Evolutionary conservation across 208 protist species (phyloP).

Genomic region (Borovskyia barvae): DNA sequence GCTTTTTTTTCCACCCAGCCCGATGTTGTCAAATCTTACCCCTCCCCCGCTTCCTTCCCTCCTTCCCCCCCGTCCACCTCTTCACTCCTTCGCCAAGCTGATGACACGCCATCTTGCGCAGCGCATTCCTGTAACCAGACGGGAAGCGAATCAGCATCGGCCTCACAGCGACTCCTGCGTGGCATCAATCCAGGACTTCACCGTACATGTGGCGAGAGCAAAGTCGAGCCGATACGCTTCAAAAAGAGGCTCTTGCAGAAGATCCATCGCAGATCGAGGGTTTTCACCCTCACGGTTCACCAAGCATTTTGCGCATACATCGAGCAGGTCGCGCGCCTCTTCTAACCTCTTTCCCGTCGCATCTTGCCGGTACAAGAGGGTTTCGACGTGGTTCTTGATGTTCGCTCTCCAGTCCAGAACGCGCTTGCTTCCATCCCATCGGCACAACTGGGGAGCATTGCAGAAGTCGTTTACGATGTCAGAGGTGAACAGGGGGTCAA

Average conservation of each 20-base stretch:
- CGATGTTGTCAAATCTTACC: neutral
- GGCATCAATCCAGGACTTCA: conserved; percentile 29
- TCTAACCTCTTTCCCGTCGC: conserved; percentile 8
- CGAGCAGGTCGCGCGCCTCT: conserved; percentile 36
- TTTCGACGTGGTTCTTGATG: conserved; percentile 52
- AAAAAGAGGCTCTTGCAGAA: conserved; percentile 56
- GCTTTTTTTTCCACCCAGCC: no score
- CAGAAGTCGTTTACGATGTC: conserved; percentile 80
- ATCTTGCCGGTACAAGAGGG: conserved; percentile 34
- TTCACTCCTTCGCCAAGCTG: no score
- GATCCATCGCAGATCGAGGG: conserved; percentile 28
- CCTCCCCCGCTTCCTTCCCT: neutral
- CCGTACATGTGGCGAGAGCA: conserved; percentile 19
- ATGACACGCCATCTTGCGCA: no score
- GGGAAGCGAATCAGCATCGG: no score
- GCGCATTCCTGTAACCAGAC: no score
- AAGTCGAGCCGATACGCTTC: conserved; percentile 22
- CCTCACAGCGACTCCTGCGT: no score
- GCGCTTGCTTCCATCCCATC: conserved; percentile 18
- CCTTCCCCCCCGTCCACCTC: neutral
- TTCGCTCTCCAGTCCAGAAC: conserved; percentile 80
- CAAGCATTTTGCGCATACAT: conserved; percentile 56
- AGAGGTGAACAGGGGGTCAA: conserved; percentile 70
- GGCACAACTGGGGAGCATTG: conserved; percentile 52
- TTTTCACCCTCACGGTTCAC: conserved; percentile 43